Percentiles rank a stretch among this genome's conserved stretches.
Evolutionary conservation across 169 alveolate genomes (phyloP).

Genomic region (Cryptosporidium bovis): DNA sequence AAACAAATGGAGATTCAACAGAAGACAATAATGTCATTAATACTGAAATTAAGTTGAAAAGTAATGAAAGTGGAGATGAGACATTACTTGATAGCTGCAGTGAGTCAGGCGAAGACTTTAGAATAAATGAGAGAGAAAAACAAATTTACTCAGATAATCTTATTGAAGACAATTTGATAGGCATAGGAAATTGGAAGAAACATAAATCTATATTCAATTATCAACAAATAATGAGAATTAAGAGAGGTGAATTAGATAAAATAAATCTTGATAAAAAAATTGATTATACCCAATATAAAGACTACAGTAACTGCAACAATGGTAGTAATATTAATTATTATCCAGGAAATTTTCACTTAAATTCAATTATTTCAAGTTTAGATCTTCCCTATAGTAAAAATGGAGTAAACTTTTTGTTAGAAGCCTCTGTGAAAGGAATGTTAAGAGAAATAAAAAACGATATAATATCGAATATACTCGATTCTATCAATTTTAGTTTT

Average conservation of each 20-base stretch:
- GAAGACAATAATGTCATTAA: neutral
- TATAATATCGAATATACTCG: constrained; percentile 24
- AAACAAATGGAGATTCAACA: neutral
- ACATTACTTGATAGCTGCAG: neutral
- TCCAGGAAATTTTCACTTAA: neutral
- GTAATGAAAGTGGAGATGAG: neutral
- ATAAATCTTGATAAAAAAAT: neutral
- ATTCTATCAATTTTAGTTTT: constrained; percentile 44
- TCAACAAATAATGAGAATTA: neutral
- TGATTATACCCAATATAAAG: neutral
- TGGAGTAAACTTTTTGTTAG: constrained; percentile 24
- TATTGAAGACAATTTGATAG: constrained; percentile 36
- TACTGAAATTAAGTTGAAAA: neutral
- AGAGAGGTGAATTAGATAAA: neutral
- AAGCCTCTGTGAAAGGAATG: constrained; percentile 5
- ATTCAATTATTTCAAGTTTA: constrained; percentile 19
- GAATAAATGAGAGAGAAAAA: neutral
- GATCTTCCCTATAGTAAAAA: constrained; percentile 23
- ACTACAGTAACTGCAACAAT: no score
- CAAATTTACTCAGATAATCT: neutral
- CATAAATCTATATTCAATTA: neutral
- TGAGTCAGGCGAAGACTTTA: neutral
- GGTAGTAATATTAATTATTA: no score
- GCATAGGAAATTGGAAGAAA: constrained; percentile 42
- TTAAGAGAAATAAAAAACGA: constrained; percentile 21